Base-by-base conservation (phyloP, 2,329 filamentous ascomycete genomes). In the Cryphonectria japonica region DNA sequence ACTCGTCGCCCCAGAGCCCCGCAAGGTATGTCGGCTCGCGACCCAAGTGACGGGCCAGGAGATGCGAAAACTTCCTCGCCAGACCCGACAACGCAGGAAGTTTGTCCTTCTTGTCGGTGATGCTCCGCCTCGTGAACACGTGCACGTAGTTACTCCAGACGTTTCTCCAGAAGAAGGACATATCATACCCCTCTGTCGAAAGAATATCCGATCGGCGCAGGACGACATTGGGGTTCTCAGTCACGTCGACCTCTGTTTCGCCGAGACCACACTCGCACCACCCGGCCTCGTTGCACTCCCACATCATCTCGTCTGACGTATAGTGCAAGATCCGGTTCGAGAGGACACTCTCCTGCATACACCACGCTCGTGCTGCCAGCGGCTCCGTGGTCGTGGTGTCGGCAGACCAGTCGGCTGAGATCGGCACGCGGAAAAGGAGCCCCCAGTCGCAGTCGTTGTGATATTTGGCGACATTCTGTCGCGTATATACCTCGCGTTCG, bases 71-170 rank as follows among this genome's bases (percentile, higher is more conserved):
- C 57, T 69, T 61, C 26, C 69, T 71, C 5, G 66, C 71, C 26
- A 73, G 62, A 13, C 71, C 70, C 4, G 67, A 67, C 52, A 73
- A 32, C 2, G 71, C 71, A 8, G 70, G 66, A 26, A 73, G 71
- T 62, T 71, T 73, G 66, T 73, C 71, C 6, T 13, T 26, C n/a
- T 43, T 46, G 19, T 52, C 57, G 4, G 69, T 61, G 11, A 70
- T 66, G 32, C 67, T 63, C 9, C 67, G 57, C 34, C 37, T 39
- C 9, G 67, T 62, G 43, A 68, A 68, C 13, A 52, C 26, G 8
- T 68, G 32, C 46, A 68, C 29, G 16, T 29, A 68, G 19, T 52
- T 61, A 22, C 61, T 60, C 67, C 67, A 68, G 52, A 68, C 32
- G 32, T 62, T 63, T 26, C 67, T 41, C 61, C 61, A 64, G 37